These are phyloP conservation scores for Onygenales sp. DNA, from an alignment of 2,329 filamentous ascomycete genomes.

Conservation along the genomic window DNA sequence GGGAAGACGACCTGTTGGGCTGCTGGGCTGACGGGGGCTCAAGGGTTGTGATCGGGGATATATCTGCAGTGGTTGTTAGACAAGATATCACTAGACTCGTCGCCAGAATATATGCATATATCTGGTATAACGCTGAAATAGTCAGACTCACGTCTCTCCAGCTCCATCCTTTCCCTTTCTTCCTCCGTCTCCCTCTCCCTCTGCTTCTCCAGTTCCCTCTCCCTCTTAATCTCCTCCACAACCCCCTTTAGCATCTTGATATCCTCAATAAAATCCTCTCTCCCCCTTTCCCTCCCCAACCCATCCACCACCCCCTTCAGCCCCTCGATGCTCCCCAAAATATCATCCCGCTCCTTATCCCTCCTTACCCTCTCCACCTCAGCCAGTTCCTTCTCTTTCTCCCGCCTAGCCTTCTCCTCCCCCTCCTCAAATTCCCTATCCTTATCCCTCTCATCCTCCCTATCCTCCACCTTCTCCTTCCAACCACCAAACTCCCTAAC, in stretches of 20 bases:
- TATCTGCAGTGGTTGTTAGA: too few relatives aligned
- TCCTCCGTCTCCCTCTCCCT: not conserved
- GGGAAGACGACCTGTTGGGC: too few relatives aligned
- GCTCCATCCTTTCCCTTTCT: not conserved
- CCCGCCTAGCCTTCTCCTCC: not conserved
- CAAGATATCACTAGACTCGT: too few relatives aligned
- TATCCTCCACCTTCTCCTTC: not conserved
- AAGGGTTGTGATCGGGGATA: too few relatives aligned
- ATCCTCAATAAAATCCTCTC: not conserved
- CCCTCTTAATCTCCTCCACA: not conserved
- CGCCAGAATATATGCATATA: too few relatives aligned
- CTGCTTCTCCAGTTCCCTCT: conserved; percentile 6
- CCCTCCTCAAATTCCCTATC: not conserved
- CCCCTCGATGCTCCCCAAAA: not conserved
- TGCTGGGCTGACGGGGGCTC: too few relatives aligned
- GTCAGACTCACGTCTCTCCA: not conserved
- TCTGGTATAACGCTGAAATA: too few relatives aligned
- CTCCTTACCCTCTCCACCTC: not conserved
- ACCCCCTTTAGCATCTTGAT: not conserved
- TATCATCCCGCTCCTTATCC: not conserved
- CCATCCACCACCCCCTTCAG: not conserved
- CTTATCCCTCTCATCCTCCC: not conserved
- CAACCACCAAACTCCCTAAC: conserved; percentile 2
- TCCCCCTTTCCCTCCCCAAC: not conserved
- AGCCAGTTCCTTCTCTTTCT: not conserved